Evolutionary conservation across 139 green algal genomes (phyloP).

Genomic region (Penium margaritaceum): DNA sequence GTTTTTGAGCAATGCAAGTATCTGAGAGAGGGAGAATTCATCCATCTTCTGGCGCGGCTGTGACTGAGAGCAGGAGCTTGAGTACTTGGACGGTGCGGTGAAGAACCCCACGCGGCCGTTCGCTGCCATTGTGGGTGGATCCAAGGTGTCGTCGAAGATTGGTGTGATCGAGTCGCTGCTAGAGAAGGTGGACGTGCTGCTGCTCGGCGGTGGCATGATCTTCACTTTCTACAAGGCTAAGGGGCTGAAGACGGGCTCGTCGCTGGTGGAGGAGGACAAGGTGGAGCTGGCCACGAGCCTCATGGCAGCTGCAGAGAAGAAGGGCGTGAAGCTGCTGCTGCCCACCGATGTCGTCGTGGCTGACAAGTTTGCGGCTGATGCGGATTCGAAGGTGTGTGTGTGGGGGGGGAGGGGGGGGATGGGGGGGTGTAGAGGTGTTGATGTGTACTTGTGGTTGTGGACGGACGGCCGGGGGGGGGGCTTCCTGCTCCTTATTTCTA

Average conservation of each 20-base stretch:
- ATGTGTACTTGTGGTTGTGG: no score
- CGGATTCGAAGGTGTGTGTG: constrained; percentile 71
- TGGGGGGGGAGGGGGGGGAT: no score
- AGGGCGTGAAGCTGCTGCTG: constrained; percentile 88
- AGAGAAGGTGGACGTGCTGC: constrained; percentile 84
- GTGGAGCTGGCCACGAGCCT: constrained; percentile 89
- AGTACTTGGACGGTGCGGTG: constrained; percentile 87
- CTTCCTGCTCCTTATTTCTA: no score
- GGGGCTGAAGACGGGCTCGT: constrained; percentile 72
- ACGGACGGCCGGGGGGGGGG: no score
- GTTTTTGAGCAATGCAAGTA: no score
- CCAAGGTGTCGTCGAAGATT: constrained; percentile 98
- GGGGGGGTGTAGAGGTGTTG: no score
- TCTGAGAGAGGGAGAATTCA: no score
- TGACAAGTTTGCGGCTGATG: constrained; percentile 89
- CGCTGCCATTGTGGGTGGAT: constrained; percentile 88
- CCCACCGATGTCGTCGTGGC: constrained; percentile 88
- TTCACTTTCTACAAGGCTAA: constrained; percentile 98
- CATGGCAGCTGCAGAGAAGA: constrained; percentile 60
- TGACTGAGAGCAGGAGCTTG: constrained; percentile 76
- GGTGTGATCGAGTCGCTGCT: constrained; percentile 94
- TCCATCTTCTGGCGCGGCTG: no score
- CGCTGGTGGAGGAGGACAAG: constrained; percentile 97
- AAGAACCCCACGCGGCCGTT: constrained; percentile 82
- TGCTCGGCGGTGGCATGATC: constrained; percentile 65